A percentile compares a stretch with the other conserved stretches of the same genome.
These are phyloP conservation scores for Fraxinus platypoda DNA, from an alignment of 305 asterid genomes.

Conservation along the genomic window DNA sequence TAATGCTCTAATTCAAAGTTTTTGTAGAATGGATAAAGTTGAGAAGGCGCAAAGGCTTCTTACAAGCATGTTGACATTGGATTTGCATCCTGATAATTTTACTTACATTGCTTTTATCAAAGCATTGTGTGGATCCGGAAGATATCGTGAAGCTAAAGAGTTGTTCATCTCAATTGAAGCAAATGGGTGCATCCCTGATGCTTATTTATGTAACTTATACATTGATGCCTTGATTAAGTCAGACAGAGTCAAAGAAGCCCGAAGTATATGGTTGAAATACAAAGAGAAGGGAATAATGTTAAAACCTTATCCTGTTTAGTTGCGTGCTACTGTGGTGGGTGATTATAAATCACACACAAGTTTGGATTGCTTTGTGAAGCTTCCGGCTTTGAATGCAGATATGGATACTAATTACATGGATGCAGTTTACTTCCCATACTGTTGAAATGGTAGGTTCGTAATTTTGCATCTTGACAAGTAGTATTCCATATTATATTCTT, in stretches of 20 bases:
- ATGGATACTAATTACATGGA: neutral
- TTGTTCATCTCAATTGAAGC: constrained; percentile 72
- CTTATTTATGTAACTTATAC: constrained; percentile 50
- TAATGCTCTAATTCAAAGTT: constrained; percentile 67
- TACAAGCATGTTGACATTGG: constrained; percentile 54
- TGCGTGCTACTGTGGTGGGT: constrained; percentile 24
- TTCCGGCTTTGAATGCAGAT: constrained; percentile 18
- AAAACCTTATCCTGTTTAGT: constrained; percentile 34
- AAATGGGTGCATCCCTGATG: constrained; percentile 70
- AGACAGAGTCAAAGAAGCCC: constrained; percentile 57
- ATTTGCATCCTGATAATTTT: constrained; percentile 67
- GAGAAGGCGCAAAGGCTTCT: constrained; percentile 74
- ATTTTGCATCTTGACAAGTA: neutral
- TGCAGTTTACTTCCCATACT: neutral
- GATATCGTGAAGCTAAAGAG: constrained; percentile 59
- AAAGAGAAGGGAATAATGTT: constrained; percentile 48
- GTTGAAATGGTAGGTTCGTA: constrained; percentile 7
- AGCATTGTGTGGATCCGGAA: constrained; percentile 62
- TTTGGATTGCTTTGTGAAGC: constrained; percentile 16
- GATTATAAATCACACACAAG: constrained; percentile 20
- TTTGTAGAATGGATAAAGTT: constrained; percentile 56
- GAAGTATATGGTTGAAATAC: constrained; percentile 47
- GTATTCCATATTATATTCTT: neutral
- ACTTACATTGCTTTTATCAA: constrained; percentile 67
- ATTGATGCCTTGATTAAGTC: constrained; percentile 54